Evolutionary conservation across 352 stramenopile genomes (phyloP).

Genomic region (Phytopythium litorale): DNA sequence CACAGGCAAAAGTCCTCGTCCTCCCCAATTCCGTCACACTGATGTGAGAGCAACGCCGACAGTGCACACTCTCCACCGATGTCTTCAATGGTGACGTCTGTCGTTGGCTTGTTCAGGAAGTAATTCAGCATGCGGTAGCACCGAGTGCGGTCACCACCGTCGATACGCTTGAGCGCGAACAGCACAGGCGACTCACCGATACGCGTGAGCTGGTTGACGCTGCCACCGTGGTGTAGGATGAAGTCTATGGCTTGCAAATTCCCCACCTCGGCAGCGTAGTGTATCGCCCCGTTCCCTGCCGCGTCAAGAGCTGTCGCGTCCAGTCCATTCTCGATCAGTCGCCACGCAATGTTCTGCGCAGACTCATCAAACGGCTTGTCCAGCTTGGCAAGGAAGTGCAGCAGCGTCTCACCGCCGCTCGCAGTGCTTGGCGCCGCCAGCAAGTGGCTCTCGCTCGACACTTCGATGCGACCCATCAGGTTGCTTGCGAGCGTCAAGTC

Average conservation of each 20-base stretch:
- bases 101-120: slow-evolving; percentile 27
- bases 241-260: slow-evolving; percentile 70
- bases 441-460: slow-evolving; percentile 4
- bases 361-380: slow-evolving; percentile 52
- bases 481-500: slow-evolving; percentile 69
- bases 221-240: slow-evolving; percentile 42
- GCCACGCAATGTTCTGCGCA: slow-evolving; percentile 57
- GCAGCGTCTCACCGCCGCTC: slow-evolving; percentile 34
- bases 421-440: slow-evolving; percentile 1
- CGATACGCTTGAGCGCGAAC: slow-evolving; percentile 41
- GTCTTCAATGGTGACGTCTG: slow-evolving; percentile 29
- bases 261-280: slow-evolving; percentile 48
- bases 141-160: slow-evolving; percentile 13
- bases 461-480: slow-evolving; percentile 29
- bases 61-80: slow-evolving; percentile 36
- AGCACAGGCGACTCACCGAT: slow-evolving; percentile 48
- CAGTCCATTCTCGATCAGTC: slow-evolving; percentile 50
- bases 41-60: slow-evolving; percentile 45
- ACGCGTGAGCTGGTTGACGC: slow-evolving; percentile 35
- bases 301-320: slow-evolving; percentile 19
- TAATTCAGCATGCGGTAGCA: slow-evolving; percentile 37
- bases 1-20: slow-evolving; percentile 32
- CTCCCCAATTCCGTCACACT: slow-evolving; percentile 18
- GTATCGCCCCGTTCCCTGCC: slow-evolving; percentile 40
- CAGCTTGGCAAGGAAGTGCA: slow-evolving; percentile 59